These are phyloP conservation scores for Diaporthe ampelina DNA, from an alignment of 2,329 filamentous ascomycete species.

Conservation along the genomic window DNA sequence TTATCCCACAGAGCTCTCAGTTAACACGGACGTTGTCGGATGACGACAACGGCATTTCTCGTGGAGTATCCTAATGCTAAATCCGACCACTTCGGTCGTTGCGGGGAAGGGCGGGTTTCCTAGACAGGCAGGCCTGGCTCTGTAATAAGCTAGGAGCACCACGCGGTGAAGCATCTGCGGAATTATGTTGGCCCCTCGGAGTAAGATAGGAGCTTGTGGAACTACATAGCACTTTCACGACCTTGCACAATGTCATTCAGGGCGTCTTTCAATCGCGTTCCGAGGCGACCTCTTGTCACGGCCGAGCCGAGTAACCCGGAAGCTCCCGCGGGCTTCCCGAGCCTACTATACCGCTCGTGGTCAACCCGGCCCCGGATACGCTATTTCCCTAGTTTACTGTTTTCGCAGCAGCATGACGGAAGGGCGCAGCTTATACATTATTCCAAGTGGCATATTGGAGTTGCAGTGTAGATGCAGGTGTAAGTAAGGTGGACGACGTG, in stretches of 20 bases:
- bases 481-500: no score
- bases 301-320: slow-evolving; percentile 15
- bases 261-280: not conserved
- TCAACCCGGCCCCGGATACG: not conserved
- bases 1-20: not conserved
- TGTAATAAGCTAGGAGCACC: not conserved
- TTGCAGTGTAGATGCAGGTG: not conserved
- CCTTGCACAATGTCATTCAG: not conserved
- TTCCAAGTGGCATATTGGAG: not conserved
- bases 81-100: slow-evolving; percentile 12
- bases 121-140: not conserved
- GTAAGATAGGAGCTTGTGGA: not conserved
- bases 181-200: slow-evolving; percentile 5
- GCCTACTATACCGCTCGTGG: not conserved
- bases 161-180: not conserved
- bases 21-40: not conserved
- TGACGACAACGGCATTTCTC: slow-evolving; percentile 26
- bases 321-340: slow-evolving; percentile 10
- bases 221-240: not conserved
- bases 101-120: slow-evolving; percentile 23
- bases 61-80: slow-evolving; percentile 11
- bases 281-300: not conserved
- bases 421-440: not conserved
- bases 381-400: not conserved
- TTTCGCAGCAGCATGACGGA: no score